phyloP scores from a whole-genome alignment of 106 monocot species.

The Ottelia alismoides region DNA sequence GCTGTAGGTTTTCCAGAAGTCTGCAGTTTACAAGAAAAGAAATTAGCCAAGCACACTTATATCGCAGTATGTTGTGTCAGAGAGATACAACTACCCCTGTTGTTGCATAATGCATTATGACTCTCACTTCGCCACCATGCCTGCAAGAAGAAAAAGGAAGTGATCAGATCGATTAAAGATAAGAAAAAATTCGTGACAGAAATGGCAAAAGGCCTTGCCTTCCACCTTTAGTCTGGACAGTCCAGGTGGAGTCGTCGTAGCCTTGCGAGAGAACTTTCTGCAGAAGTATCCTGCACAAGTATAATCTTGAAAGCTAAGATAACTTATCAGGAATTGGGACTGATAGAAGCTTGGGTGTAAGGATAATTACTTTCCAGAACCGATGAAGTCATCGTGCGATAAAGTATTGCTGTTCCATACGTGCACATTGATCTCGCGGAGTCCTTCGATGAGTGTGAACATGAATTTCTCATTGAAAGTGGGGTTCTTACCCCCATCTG shows the following conservation, averaged over 20 bases:
- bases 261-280: conserved; percentile 12
- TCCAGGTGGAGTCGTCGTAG: conserved; percentile 45
- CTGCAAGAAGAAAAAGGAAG: conserved; percentile 11
- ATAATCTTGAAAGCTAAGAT: background rate
- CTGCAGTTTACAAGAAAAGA: too few relatives aligned
- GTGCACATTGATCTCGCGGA: conserved; percentile 1
- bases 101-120: conserved; percentile 51
- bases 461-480: conserved; percentile 4
- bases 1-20: too few relatives aligned
- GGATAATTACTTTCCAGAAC: conserved; percentile 3
- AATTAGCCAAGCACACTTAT: too few relatives aligned
- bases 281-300: conserved; percentile 10
- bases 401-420: conserved; percentile 16
- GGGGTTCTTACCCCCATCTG: conserved; percentile 63
- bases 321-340: background rate
- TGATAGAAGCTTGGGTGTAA: background rate
- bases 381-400: conserved; percentile 6
- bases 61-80: too few relatives aligned
- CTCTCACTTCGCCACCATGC: conserved; percentile 57
- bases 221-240: conserved; percentile 31
- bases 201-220: conserved; percentile 12
- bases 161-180: background rate
- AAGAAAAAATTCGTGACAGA: background rate
- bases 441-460: conserved; percentile 6
- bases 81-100: too few relatives aligned